phyloP scores from a whole-genome alignment of 805 yeast genomes.

The Lachancea dasiensis region DNA sequence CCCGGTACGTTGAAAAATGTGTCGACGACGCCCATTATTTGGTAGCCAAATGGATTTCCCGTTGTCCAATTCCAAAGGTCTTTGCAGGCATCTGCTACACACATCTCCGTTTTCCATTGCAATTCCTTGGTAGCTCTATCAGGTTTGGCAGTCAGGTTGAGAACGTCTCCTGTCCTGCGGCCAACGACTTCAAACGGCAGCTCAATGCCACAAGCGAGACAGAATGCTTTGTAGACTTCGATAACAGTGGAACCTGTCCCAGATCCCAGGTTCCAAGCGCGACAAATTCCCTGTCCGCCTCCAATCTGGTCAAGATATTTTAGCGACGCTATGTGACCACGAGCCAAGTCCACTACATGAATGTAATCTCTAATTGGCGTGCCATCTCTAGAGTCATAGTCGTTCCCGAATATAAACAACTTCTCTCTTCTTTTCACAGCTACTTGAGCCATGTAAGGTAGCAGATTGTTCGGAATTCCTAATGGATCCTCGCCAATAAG shows the following conservation, averaged over 20 bases:
- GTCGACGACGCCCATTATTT: conserved; percentile 23
- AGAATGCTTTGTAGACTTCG: conserved; percentile 61
- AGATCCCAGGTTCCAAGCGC: conserved; percentile 82
- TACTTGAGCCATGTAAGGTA: conserved; percentile 73
- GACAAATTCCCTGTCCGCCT: conserved; percentile 44
- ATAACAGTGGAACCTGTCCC: conserved; percentile 77
- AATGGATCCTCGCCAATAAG: conserved; percentile 74
- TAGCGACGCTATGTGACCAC: conserved; percentile 70
- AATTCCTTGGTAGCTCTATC: conserved; percentile 61
- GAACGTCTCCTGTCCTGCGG: conserved; percentile 72
- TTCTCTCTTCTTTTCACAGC: conserved; percentile 66
- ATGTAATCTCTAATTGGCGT: conserved; percentile 79
- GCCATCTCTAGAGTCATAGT: conserved; percentile 67
- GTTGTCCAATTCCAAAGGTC: conserved; percentile 79
- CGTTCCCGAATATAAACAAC: conserved; percentile 63
- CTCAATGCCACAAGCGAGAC: conserved; percentile 55
- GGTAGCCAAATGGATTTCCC: conserved; percentile 59
- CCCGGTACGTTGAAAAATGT: conserved; percentile 13
- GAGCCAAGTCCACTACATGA: conserved; percentile 74
- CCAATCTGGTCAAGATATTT: conserved; percentile 38
- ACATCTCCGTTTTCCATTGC: conserved; percentile 52
- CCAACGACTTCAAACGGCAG: conserved; percentile 61
- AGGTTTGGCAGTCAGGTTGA: conserved; percentile 67
- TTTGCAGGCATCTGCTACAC: conserved; percentile 57
- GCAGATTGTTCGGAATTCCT: conserved; percentile 69